Percentiles rank a stretch among this genome's conserved stretches.
Evolutionary conservation across 225 moss, liverwort and hornwort species (phyloP).

Genomic region (Marchantia polymorpha): DNA sequence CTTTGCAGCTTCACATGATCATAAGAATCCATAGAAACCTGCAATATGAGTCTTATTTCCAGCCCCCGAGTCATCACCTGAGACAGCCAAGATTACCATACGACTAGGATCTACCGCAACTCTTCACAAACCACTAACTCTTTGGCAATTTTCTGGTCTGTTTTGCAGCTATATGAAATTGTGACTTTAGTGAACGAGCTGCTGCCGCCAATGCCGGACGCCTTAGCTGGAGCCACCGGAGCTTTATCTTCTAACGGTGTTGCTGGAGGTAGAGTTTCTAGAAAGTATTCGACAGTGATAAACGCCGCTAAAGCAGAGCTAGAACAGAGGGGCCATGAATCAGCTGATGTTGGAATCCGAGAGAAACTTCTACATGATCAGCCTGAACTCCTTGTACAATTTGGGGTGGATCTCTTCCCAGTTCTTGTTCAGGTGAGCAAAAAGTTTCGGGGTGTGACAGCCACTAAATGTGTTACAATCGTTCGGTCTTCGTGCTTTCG

Average conservation of each 20-base stretch:
- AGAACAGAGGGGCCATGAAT: conserved; percentile 32
- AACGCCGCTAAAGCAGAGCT: conserved; percentile 59
- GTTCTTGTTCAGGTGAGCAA: conserved; percentile 84
- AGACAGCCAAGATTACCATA: too few relatives aligned
- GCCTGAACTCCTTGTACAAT: conserved; percentile 92
- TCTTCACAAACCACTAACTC: background rate
- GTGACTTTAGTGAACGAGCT: conserved; percentile 95
- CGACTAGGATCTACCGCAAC: background rate
- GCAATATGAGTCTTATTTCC: too few relatives aligned
- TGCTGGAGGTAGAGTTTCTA: conserved; percentile 51
- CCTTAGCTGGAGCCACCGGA: conserved; percentile 29
- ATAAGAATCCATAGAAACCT: too few relatives aligned
- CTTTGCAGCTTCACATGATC: too few relatives aligned
- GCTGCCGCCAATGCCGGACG: conserved; percentile 78
- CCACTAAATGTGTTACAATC: background rate
- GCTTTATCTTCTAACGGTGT: conserved; percentile 59
- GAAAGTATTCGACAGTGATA: conserved; percentile 64
- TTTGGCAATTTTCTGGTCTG: background rate
- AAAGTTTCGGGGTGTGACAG: background rate
- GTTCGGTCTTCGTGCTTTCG: too few relatives aligned
- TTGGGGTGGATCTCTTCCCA: conserved; percentile 80
- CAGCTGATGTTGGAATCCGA: conserved; percentile 53
- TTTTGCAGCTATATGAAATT: conserved; percentile 65
- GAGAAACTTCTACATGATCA: conserved; percentile 72
- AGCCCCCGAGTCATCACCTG: too few relatives aligned